Conservation (phyloP, 257 asterid species). For the Fraxinus quadrangulata region DNA sequence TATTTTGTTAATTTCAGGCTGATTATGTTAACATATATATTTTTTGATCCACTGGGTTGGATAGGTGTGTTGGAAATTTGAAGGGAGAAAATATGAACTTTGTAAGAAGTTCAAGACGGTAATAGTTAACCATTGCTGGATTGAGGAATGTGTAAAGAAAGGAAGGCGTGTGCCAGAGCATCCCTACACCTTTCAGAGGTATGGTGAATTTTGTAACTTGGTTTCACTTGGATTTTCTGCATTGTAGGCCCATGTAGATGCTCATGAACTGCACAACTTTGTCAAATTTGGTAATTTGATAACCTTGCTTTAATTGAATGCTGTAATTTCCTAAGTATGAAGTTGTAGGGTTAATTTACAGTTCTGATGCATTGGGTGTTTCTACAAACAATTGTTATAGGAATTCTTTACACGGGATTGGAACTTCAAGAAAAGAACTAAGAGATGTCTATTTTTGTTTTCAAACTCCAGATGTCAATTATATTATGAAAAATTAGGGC, state of each 20-base stretch:
- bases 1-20: conserved; percentile 1
- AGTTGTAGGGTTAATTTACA: not conserved
- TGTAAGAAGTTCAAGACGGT: conserved; percentile 47
- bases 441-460: not conserved
- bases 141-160: conserved; percentile 74
- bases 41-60: conserved; percentile 31
- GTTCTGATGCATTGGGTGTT: not conserved
- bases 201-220: conserved; percentile 19
- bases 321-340: not conserved
- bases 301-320: conserved; percentile 2
- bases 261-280: not conserved
- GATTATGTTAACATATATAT: conserved; percentile 5
- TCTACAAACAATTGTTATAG: not conserved
- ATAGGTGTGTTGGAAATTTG: conserved; percentile 55
- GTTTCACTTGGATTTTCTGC: not conserved
- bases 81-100: conserved; percentile 57
- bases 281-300: not conserved
- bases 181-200: conserved; percentile 65
- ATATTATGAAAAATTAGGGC: not conserved
- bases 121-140: conserved; percentile 82
- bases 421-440: not conserved
- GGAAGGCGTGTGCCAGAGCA: conserved; percentile 63
- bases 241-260: not conserved
- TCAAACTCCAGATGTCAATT: not conserved
- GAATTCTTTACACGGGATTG: not conserved